phyloP scores from a whole-genome alignment of 2,329 filamentous ascomycete genomes.

The Thelonectria discophora region DNA sequence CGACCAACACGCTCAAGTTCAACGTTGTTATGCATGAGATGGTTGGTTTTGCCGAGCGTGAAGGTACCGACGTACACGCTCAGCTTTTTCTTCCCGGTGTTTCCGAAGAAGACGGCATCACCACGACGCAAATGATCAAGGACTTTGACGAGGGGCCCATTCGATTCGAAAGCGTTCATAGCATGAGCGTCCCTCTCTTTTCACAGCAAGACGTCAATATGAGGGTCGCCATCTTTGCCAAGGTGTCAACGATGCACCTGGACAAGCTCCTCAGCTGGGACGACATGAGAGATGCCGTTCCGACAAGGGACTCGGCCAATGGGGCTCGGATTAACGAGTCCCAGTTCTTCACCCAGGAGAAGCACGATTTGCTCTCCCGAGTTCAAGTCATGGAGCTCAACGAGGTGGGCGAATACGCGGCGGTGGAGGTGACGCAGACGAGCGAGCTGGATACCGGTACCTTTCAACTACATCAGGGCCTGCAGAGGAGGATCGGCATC shows the following conservation, averaged over 20 bases:
- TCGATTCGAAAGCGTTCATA: conserved; percentile 96
- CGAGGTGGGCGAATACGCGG: conserved; percentile 88
- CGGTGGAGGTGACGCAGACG: conserved; percentile 90
- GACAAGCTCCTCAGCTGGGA: conserved; percentile 99
- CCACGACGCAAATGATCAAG: conserved; percentile 92
- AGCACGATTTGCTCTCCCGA: conserved; percentile 89
- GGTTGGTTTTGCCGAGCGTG: conserved; percentile 91
- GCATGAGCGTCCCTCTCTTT: conserved; percentile 90
- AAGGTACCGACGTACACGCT: conserved; percentile 94
- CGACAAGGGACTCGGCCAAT: conserved; percentile 63
- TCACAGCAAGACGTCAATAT: conserved; percentile 75
- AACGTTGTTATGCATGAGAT: conserved; percentile 99
- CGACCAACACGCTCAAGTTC: conserved; percentile 93
- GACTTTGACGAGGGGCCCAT: conserved; percentile 94
- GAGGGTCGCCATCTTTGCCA: conserved; percentile 89
- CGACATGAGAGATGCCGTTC: conserved; percentile 87
- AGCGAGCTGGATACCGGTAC: conserved; percentile 86
- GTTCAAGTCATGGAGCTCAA: conserved; percentile 91
- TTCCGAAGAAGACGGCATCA: conserved; percentile 88
- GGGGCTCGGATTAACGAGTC: conserved; percentile 83
- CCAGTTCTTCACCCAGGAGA: conserved; percentile 92
- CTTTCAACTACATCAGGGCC: conserved; percentile 93
- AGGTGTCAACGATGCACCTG: conserved; percentile 90
- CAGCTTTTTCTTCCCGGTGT: conserved; percentile 95
- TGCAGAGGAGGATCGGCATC: conserved; percentile 88